Base-by-base conservation (phyloP, 1,139 yeast species). In the Zygoascus meyerae region DNA sequence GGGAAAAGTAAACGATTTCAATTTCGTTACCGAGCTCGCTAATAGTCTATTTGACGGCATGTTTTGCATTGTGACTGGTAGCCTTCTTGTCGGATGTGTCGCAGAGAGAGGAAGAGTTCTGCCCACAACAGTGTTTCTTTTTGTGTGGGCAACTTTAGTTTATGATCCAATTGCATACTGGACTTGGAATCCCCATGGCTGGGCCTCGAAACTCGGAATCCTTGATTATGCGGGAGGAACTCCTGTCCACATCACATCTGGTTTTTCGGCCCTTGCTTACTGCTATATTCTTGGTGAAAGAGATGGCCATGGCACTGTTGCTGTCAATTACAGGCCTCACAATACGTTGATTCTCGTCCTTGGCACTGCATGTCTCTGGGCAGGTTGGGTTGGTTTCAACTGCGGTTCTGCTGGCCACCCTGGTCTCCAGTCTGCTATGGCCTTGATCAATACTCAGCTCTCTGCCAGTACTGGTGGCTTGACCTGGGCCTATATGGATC, bases 351-450 rank as follows among this genome's bases (percentile, higher is more conserved):
- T 62, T 40, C 76, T 81, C 18, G 67, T 80, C 0, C 56, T 79
- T 21, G 87, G 87, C 12, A 75, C 85, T 0, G 64, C 73, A 12
- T 63, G 75, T 44, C 58, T 72, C 60, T 80, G 83, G 71, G 77
- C 82, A 50, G 95, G 96, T 9, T 87, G 96, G 96, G 71, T 86
- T 50, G 86, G 92, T 32, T 87, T 87, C 73, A 87, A 87, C 62
- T 87, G 95, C 11, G 87, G 90, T 39, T 80, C 94, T 5, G 81
- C 90, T 52, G 73, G 77, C 28, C 74, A 75, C 44, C 83, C 83
- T 51, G 68, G 79, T 59, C 56, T 70, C 42, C 65, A 68, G 49
- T 71, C 78, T 1, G 64, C 72, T 59, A 76, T 68, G 60, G 62
- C 69, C 2, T 52, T 65, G 46, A 40, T 63, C 33, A 66, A 64